phyloP scores from a whole-genome alignment of 176 grass and related monocot species.

The Eleusine coracana region DNA sequence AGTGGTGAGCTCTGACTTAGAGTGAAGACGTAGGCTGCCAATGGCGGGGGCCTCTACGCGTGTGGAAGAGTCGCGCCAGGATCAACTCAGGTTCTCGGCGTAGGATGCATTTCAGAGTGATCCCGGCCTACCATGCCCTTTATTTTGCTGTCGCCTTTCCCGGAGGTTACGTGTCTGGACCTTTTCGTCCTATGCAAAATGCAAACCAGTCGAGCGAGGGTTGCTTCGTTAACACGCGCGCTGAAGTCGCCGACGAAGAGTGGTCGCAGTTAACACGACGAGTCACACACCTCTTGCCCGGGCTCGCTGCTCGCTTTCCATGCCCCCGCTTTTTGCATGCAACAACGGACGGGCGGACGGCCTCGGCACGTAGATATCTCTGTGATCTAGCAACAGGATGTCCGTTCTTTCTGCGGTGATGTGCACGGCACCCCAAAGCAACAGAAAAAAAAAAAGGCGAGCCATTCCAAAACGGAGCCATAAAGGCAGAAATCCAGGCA shows the following conservation, averaged over 20 bases:
- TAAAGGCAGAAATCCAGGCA: background rate
- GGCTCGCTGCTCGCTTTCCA: background rate
- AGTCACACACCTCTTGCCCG: background rate
- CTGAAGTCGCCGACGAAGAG: background rate
- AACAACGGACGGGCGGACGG: background rate
- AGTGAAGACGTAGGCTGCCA: no score
- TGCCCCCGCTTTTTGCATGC: background rate
- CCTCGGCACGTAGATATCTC: background rate
- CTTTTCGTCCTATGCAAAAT: no score
- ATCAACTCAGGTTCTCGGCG: no score
- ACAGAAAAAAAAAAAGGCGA: background rate
- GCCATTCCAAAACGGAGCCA: background rate
- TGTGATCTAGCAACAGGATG: background rate
- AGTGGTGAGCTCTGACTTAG: no score
- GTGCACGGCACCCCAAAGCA: constrained; percentile 15
- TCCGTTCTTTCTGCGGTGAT: background rate
- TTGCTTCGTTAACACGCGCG: background rate
- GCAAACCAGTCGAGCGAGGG: no score
- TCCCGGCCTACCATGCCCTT: no score
- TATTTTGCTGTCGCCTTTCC: no score
- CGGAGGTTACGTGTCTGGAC: no score
- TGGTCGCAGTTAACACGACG: background rate
- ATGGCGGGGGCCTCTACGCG: no score
- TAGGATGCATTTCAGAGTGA: no score
- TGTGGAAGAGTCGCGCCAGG: no score